A percentile compares a stretch with the other conserved stretches of the same genome.
Conservation (phyloP, 257 asterid species). For the Solanum sejunctum region DNA sequence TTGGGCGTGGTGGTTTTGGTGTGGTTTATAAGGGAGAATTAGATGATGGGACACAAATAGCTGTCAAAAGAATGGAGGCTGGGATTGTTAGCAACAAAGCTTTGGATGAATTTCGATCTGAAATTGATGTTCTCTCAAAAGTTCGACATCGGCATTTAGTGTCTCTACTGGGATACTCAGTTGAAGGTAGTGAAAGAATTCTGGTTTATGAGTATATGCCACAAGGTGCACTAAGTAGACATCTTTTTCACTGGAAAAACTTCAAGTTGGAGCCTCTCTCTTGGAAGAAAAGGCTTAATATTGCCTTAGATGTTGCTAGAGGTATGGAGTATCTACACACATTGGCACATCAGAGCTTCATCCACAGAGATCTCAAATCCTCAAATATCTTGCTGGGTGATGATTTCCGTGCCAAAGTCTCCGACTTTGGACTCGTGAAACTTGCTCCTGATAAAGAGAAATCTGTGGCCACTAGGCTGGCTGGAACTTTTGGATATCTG, state of each 20-base stretch:
- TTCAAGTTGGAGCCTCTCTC: slow-evolving; percentile 70
- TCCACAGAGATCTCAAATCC: slow-evolving; percentile 79
- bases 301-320: slow-evolving; percentile 85
- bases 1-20: slow-evolving; percentile 93
- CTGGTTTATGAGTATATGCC: slow-evolving; percentile 87
- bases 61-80: slow-evolving; percentile 86
- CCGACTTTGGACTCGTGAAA: slow-evolving; percentile 85
- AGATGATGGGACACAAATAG: slow-evolving; percentile 78
- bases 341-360: slow-evolving; percentile 73
- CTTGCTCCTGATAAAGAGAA: slow-evolving; percentile 80
- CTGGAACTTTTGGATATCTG: slow-evolving; percentile 85
- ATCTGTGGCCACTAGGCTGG: slow-evolving; percentile 73
- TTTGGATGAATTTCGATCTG: slow-evolving; percentile 65
- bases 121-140: slow-evolving; percentile 74
- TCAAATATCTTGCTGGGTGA: slow-evolving; percentile 78
- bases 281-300: slow-evolving; percentile 77
- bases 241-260: slow-evolving; percentile 73
- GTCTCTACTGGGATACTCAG: slow-evolving; percentile 68
- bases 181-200: slow-evolving; percentile 64
- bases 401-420: slow-evolving; percentile 71
- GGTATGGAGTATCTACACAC: slow-evolving; percentile 78
- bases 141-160: slow-evolving; percentile 88
- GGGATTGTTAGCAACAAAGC: slow-evolving; percentile 62
- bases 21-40: slow-evolving; percentile 79
- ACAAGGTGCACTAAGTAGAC: slow-evolving; percentile 79